phyloP scores from a whole-genome alignment of 257 asterid species.

The Capsicum chinense region DNA sequence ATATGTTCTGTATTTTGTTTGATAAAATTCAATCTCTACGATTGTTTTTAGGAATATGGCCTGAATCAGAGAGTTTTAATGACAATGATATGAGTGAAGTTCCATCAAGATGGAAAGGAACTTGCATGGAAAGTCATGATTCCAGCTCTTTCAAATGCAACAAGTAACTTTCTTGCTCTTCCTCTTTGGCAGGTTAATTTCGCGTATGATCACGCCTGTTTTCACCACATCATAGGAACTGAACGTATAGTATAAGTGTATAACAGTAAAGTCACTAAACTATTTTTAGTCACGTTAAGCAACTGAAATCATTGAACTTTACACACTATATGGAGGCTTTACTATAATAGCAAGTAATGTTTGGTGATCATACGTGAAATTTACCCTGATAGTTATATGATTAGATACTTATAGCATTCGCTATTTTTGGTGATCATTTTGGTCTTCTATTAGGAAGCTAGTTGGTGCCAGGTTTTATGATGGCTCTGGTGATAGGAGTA shows the following conservation, averaged over 20 bases:
- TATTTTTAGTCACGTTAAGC: background rate
- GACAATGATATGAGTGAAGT: conserved; percentile 64
- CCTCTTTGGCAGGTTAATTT: background rate
- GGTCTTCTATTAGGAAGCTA: conserved; percentile 55
- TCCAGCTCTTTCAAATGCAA: conserved; percentile 69
- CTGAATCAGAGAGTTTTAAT: conserved; percentile 77
- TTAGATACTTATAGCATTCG: background rate
- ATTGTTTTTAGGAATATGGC: conserved; percentile 72
- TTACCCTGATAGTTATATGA: background rate
- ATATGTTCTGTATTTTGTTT: background rate
- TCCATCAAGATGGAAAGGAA: conserved; percentile 81
- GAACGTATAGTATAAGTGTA: background rate
- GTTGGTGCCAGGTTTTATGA: conserved; percentile 82
- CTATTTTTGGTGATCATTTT: background rate
- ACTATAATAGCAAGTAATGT: background rate
- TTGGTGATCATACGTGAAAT: background rate
- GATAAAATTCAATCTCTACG: background rate
- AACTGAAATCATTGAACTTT: background rate
- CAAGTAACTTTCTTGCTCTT: conserved; percentile 43
- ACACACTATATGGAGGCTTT: background rate
- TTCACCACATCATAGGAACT: background rate
- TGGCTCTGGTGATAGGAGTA: conserved; percentile 20
- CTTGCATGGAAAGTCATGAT: conserved; percentile 62
- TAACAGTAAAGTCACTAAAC: conserved; percentile 3
- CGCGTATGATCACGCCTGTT: background rate